Evolutionary conservation across 129 eudicot species (phyloP), one percentile per base, ranked within the genome.

Genomic region (Sambucus nigra): DNA sequence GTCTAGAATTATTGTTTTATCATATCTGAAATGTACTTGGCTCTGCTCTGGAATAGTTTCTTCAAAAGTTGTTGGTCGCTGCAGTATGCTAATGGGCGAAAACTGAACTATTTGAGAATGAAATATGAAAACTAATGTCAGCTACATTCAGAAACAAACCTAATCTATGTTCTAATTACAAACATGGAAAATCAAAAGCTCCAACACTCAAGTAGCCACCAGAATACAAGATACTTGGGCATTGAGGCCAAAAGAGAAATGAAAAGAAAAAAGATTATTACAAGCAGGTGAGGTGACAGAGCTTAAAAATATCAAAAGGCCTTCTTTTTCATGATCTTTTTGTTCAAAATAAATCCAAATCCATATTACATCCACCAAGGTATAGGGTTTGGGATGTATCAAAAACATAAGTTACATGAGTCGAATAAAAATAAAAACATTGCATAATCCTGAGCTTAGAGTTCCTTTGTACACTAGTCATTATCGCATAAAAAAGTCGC

Each of bases 381-480:
- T 47, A 35, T 35, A 40, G n/a, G n/a, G 25, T 57, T 18, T 18
- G 20, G n/a, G n/a, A n/a, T n/a, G n/a, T n/a, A n/a, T n/a, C n/a
- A n/a, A 21, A 28, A 53, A 28, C 21, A 8, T 16, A 4, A 22
- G 38, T 24, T 39, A 14, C 48, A 13, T n/a, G 0, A 14, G 48
- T 20, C 15, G 15, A 50, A 26, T 32, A n/a, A 16, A 50, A 51
- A 22, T 13, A 13, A 49, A 7, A 31, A 33, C 41, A 56, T 15
- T 10, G 32, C 16, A 52, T 19, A 12, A 26, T 0, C 19, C 53
- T 41, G 7, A 12, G n/a, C n/a, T n/a, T 20, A 23, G 33, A 28
- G 48, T 45, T 31, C 48, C 49, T 29, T 63, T 47, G 29, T 65
- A 65, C 70, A 55, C 25, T 54, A 17, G 47, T 55, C 24, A 17